phyloP scores from a whole-genome alignment of 192 early-diverging fungal genomes.

The Coemansia umbellata region DNA sequence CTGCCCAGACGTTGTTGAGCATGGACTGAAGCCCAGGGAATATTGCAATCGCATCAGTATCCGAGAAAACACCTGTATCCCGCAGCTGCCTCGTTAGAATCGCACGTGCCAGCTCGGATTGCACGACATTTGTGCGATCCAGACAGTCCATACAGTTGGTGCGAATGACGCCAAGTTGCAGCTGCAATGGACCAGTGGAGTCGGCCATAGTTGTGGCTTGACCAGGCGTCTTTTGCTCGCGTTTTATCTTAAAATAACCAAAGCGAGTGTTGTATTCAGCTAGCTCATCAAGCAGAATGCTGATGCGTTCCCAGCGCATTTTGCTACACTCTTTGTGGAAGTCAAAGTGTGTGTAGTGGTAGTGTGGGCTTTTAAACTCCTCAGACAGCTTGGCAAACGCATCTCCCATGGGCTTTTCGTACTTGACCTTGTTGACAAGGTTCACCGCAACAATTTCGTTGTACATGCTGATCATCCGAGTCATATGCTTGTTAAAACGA shows the following conservation, averaged over 20 bases:
- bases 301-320: conserved; percentile 91
- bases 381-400: conserved; percentile 70
- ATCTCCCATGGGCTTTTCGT: conserved; percentile 79
- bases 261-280: conserved; percentile 59
- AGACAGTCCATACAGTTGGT: conserved; percentile 99
- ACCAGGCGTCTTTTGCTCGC: not conserved
- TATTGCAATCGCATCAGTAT: conserved; percentile 61
- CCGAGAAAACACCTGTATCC: conserved; percentile 59
- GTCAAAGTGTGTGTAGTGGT: conserved; percentile 89
- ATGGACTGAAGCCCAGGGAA: conserved; percentile 62
- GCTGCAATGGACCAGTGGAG: not conserved
- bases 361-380: conserved; percentile 54
- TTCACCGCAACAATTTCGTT: conserved; percentile 85
- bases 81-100: conserved; percentile 72
- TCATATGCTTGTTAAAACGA: conserved; percentile 38
- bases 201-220: not conserved
- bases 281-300: conserved; percentile 77
- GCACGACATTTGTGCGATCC: conserved; percentile 98
- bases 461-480: conserved; percentile 57
- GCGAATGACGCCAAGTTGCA: conserved; percentile 80
- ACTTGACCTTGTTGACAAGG: conserved; percentile 90
- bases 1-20: conserved; percentile 95
- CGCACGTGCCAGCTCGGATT: conserved; percentile 79
- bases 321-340: conserved; percentile 96
- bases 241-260: conserved; percentile 49